Percentiles rank a stretch among this genome's conserved stretches.
These are phyloP conservation scores for Ajuga chamaepitys DNA, from an alignment of 257 asterid genomes.

Conservation along the genomic window DNA sequence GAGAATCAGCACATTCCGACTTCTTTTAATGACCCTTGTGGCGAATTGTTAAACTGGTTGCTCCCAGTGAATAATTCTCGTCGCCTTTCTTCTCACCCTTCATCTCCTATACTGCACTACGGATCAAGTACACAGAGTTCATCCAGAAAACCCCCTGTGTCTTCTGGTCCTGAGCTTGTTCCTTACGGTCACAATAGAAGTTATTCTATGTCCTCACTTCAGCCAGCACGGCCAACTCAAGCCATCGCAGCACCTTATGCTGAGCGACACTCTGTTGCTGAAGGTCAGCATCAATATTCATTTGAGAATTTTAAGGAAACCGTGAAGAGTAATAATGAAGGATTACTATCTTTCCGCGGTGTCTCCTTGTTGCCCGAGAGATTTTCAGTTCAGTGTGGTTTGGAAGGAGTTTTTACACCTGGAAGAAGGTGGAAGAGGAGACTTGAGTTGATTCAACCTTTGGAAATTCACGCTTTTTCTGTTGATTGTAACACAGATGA, in stretches of 20 bases:
- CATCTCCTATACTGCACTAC: constrained; percentile 48
- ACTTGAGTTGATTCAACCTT: constrained; percentile 80
- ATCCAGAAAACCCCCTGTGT: constrained; percentile 51
- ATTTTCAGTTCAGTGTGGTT: constrained; percentile 87
- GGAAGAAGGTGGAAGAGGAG: constrained; percentile 96
- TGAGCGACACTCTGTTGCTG: constrained; percentile 46
- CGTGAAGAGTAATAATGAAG: constrained; percentile 45
- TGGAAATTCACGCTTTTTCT: constrained; percentile 65
- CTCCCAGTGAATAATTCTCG: constrained; percentile 85
- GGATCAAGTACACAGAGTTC: constrained; percentile 53
- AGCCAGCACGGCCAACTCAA: constrained; percentile 46
- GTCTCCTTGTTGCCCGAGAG: constrained; percentile 78
- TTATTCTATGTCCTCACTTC: constrained; percentile 92
- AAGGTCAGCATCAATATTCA: constrained; percentile 72
- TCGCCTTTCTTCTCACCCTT: constrained; percentile 53
- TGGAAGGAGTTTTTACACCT: constrained; percentile 88
- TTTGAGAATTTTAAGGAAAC: constrained; percentile 42
- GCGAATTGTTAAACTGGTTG: constrained; percentile 80
- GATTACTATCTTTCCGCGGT: constrained; percentile 79
- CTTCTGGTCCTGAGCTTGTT: constrained; percentile 77
- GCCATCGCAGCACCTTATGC: constrained; percentile 38
- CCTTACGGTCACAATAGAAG: constrained; percentile 82
- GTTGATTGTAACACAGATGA: constrained; percentile 84
- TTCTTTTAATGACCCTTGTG: constrained; percentile 56
- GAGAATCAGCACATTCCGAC: constrained; percentile 28